phyloP scores from a whole-genome alignment of 108 stramenopile genomes.

The Cylindrotheca closterium region DNA sequence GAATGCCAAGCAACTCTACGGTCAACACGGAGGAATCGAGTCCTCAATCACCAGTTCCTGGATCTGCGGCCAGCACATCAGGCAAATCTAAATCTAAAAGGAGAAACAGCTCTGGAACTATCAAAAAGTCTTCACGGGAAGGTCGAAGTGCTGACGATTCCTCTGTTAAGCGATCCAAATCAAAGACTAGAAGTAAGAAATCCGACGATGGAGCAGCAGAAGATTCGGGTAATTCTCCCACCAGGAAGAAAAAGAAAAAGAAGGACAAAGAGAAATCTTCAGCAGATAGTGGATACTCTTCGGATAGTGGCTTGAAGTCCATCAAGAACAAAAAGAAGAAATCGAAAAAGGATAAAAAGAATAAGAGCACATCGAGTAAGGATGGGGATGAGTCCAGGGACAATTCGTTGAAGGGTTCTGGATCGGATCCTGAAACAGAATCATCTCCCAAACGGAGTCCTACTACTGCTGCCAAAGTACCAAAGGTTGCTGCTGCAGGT shows the following conservation, averaged over 20 bases:
- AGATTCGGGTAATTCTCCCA: neutral
- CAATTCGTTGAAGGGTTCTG: neutral
- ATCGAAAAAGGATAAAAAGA: neutral
- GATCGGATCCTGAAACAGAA: neutral
- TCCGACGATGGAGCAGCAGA: neutral
- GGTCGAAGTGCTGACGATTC: too few species aligned
- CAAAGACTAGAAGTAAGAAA: neutral
- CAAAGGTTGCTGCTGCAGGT: too few species aligned
- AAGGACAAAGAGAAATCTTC: too few species aligned
- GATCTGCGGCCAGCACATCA: neutral
- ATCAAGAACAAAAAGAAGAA: neutral
- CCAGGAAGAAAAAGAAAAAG: neutral
- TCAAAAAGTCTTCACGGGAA: neutral
- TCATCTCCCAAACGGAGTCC: neutral
- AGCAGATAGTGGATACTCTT: too few species aligned
- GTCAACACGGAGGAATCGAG: too few species aligned
- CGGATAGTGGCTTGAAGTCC: neutral
- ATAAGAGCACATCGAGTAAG: neutral
- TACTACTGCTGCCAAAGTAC: too few species aligned
- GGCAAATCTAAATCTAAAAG: neutral
- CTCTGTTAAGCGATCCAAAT: too few species aligned
- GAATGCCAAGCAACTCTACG: too few species aligned
- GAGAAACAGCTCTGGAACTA: neutral
- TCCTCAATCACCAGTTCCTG: too few species aligned
- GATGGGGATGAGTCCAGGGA: neutral